Conservation (phyloP, 2,329 filamentous ascomycete genomes). For the Ceratocystis harringtonii region DNA sequence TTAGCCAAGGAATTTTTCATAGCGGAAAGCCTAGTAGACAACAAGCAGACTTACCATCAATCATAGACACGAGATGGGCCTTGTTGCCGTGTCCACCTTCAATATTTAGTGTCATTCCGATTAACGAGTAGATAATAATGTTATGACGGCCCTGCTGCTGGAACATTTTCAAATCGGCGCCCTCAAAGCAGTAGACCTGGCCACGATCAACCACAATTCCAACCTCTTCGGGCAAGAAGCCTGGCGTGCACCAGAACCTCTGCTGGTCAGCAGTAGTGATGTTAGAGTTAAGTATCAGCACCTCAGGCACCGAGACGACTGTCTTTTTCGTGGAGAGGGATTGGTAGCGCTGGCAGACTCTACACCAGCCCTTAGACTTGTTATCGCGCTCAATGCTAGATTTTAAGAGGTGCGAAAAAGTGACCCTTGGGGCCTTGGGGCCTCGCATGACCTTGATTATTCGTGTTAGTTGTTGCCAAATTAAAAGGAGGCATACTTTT, state of each 20-base stretch:
- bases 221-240: constrained; percentile 87
- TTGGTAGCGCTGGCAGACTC: constrained; percentile 79
- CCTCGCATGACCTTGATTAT: constrained; percentile 25
- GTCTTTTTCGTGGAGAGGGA: constrained; percentile 72
- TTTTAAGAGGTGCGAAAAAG: constrained; percentile 86
- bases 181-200: constrained; percentile 92
- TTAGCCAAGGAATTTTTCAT: neutral
- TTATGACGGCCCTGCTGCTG: constrained; percentile 64
- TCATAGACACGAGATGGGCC: constrained; percentile 77
- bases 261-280: constrained; percentile 57
- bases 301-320: constrained; percentile 64
- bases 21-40: neutral
- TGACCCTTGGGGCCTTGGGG: constrained; percentile 39
- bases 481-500: neutral
- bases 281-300: constrained; percentile 79
- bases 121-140: constrained; percentile 78
- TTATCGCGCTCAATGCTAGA: constrained; percentile 80
- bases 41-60: constrained; percentile 49
- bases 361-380: constrained; percentile 84
- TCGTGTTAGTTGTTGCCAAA: neutral
- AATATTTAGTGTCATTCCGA: constrained; percentile 81
- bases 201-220: constrained; percentile 80
- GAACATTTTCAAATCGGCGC: constrained; percentile 70
- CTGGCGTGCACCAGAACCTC: constrained; percentile 72
- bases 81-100: constrained; percentile 65